These are phyloP conservation scores for Fusarium algeriense DNA, from an alignment of 2,329 filamentous ascomycete genomes.

Conservation along the genomic window DNA sequence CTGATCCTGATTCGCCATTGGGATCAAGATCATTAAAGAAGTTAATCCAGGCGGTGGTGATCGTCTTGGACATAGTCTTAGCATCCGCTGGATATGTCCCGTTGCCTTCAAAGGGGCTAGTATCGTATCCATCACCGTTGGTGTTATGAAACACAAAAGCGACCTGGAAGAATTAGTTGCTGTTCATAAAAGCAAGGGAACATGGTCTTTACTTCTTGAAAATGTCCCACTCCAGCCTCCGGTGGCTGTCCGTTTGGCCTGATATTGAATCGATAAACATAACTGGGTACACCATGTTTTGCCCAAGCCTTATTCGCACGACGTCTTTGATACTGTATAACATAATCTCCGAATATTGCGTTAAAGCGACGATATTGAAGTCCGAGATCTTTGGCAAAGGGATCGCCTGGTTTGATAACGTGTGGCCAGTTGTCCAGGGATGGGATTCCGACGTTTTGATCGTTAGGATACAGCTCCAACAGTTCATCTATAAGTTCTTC, in stretches of 20 bases:
- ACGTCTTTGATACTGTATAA: slow-evolving; percentile 47
- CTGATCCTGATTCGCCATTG: slow-evolving; percentile 38
- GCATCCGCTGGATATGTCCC: slow-evolving; percentile 45
- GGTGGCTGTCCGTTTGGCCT: slow-evolving; percentile 43
- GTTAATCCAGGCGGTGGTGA: slow-evolving; percentile 51
- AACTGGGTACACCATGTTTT: slow-evolving; percentile 45
- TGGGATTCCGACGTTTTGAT: slow-evolving; percentile 52
- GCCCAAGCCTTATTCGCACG: slow-evolving; percentile 48
- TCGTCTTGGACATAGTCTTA: slow-evolving; percentile 44
- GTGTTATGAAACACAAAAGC: slow-evolving; percentile 57
- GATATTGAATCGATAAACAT: slow-evolving; percentile 52
- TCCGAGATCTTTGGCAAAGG: slow-evolving; percentile 42
- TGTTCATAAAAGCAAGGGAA: no score
- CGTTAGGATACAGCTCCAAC: slow-evolving; percentile 49
- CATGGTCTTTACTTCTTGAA: slow-evolving; percentile 49
- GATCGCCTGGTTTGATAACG: slow-evolving; percentile 46
- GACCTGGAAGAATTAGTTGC: slow-evolving; percentile 44
- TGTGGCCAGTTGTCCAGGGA: slow-evolving; percentile 51
- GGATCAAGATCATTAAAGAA: slow-evolving; percentile 46
- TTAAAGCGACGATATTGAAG: slow-evolving; percentile 49
- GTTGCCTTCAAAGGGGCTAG: slow-evolving; percentile 49
- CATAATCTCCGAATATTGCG: slow-evolving; percentile 48
- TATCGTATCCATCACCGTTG: slow-evolving; percentile 49
- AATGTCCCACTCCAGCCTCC: slow-evolving; percentile 51
- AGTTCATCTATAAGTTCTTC: slow-evolving; percentile 44